These are phyloP conservation scores for Apophysomyces ossiformis DNA, from an alignment of 371 early-diverging fungal genomes.

Conservation along the genomic window DNA sequence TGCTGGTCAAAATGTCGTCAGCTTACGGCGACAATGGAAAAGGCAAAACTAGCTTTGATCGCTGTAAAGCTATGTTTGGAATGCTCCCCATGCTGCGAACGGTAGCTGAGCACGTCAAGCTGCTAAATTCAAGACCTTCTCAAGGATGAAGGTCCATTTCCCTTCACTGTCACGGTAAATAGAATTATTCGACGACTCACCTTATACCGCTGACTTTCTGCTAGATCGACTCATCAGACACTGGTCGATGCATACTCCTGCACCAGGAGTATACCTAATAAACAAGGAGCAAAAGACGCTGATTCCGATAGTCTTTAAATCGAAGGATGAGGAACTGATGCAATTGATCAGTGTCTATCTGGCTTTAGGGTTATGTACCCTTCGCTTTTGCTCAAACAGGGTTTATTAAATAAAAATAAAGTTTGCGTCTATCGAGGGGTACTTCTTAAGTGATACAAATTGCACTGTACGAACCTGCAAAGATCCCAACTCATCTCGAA, in stretches of 20 bases:
- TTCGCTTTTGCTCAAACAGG: no score
- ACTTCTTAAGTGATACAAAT: no score
- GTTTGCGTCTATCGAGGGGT: no score
- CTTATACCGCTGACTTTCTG: slow-evolving; percentile 23
- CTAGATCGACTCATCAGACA: slow-evolving; percentile 29
- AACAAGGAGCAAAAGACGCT: slow-evolving; percentile 34
- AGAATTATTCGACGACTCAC: slow-evolving; percentile 24
- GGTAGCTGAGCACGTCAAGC: slow-evolving; percentile 26
- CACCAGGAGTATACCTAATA: slow-evolving; percentile 34
- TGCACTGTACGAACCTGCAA: no score
- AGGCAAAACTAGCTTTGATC: slow-evolving; percentile 26
- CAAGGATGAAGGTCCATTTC: slow-evolving; percentile 31
- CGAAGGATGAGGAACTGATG: not conserved
- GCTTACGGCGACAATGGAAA: slow-evolving; percentile 22
- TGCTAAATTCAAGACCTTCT: slow-evolving; percentile 31
- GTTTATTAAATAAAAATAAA: no score
- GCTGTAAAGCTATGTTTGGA: slow-evolving; percentile 37
- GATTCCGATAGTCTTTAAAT: slow-evolving; percentile 13
- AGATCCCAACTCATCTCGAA: no score
- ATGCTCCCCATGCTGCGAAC: slow-evolving; percentile 37
- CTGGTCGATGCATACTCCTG: slow-evolving; percentile 36
- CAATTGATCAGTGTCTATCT: not conserved
- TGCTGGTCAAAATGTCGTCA: slow-evolving; percentile 23
- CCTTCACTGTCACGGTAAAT: slow-evolving; percentile 35
- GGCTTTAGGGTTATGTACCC: not conserved